Evolutionary conservation across 257 asterid species (phyloP), one percentile per base, ranked within the genome.

Genomic region (Forsythia viridissima): DNA sequence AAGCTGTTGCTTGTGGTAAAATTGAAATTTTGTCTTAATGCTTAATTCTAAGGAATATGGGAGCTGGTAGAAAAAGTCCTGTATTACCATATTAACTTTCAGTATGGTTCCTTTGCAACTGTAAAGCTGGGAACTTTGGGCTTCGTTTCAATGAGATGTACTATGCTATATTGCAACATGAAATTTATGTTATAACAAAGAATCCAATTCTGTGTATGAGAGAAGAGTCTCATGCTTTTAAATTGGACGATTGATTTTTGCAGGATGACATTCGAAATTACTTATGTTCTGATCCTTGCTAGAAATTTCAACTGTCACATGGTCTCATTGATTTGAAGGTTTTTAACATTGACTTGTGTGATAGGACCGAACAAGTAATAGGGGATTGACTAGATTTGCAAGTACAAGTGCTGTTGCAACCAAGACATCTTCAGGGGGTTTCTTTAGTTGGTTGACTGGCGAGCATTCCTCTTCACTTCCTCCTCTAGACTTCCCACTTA

Each of bases 401-500:
- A 91, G 88, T 84, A 85, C 97, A 8, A 83, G 88, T 80, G 97
- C 91, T 74, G 88, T 89, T 75, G 89, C 90, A 40, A 81, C 84
- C 73, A 87, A 86, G 69, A 80, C 95, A 65, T 88, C 96, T 9
- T 84, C 94, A 6, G 97, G 90, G 61, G 90, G 97, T 43, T 44
- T 92, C 4, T 86, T 92, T 46, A 80, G 94, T 78, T 89, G 95
- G 96, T 78, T 91, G 84, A 88, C 90, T 3, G 97, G 94, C 34
- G 93, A 80, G 71, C 59, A 44, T 20, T 86, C 97, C 11, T 79
- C 92, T 74, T 76, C 93, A 9, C 91, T 89, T 71, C 90, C 97
- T 48, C 92, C 97, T 63, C 84, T 95, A 71, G 94, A 95, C 74
- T 87, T 90, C 74, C 97, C 97, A 2, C 96, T 95, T 2, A 67